These are phyloP conservation scores for Saturnispora gosingensis DNA, from an alignment of 805 yeast genomes.

Conservation along the genomic window DNA sequence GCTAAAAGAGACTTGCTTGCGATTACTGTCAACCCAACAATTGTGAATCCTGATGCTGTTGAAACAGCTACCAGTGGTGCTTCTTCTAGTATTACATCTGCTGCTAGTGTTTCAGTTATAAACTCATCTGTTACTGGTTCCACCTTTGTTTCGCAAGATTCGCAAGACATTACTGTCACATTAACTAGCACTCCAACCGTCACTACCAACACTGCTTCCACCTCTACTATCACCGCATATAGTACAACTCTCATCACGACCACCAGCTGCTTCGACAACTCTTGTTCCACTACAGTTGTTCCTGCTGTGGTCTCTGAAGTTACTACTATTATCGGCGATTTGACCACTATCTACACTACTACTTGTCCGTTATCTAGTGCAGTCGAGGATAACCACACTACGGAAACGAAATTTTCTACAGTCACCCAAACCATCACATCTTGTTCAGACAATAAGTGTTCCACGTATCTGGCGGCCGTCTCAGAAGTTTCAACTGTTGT, in stretches of 20 bases:
- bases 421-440: slow-evolving; percentile 14
- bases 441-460: slow-evolving; percentile 16
- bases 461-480: not conserved
- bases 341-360: slow-evolving; percentile 16
- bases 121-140: slow-evolving; percentile 5
- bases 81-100: not conserved
- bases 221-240: not conserved
- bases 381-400: not conserved
- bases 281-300: slow-evolving; percentile 11
- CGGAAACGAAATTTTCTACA: not conserved
- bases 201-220: not conserved
- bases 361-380: slow-evolving; percentile 13
- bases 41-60: slow-evolving; percentile 4
- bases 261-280: slow-evolving; percentile 18
- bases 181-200: not conserved
- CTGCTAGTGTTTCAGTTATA: slow-evolving; percentile 6
- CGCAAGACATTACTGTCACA: not conserved
- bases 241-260: slow-evolving; percentile 12
- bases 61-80: not conserved
- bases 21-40: slow-evolving; percentile 10
- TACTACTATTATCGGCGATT: slow-evolving; percentile 18
- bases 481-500: slow-evolving; percentile 6
- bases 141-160: not conserved
- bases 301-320: slow-evolving; percentile 16
- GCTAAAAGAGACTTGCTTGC: slow-evolving; percentile 13